Evolutionary conservation across 805 yeast genomes (phyloP).

Genomic region (Ogataea ganodermae): DNA sequence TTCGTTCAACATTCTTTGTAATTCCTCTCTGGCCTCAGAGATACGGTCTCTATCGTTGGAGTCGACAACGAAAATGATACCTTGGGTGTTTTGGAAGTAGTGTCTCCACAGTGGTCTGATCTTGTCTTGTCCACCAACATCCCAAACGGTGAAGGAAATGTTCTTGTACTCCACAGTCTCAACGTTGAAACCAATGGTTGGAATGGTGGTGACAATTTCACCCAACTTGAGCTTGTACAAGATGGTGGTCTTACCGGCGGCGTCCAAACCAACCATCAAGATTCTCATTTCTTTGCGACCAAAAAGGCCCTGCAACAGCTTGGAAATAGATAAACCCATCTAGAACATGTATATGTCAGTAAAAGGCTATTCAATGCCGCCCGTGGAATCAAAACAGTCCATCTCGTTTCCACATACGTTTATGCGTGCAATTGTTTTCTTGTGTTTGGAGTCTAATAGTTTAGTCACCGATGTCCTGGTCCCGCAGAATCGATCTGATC

Average conservation of each 20-base stretch:
- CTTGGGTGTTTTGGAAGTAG: conserved; percentile 98
- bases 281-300: conserved; percentile 98
- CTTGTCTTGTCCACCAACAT: conserved; percentile 99
- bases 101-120: conserved; percentile 99
- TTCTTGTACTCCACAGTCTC: conserved; percentile 97
- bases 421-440: neutral
- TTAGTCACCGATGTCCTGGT: conserved; percentile 1
- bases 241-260: conserved; percentile 98
- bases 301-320: conserved; percentile 90
- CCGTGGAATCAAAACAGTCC: neutral
- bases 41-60: conserved; percentile 98
- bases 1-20: conserved; percentile 97
- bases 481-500: neutral
- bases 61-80: conserved; percentile 96
- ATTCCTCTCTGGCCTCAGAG: conserved; percentile 96
- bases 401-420: neutral
- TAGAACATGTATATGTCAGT: conserved; percentile 20
- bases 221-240: conserved; percentile 92
- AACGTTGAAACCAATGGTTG: conserved; percentile 96
- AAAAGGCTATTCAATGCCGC: neutral
- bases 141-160: conserved; percentile 97
- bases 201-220: conserved; percentile 94
- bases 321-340: conserved; percentile 96
- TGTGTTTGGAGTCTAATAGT: neutral
- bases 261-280: conserved; percentile 97